A percentile compares a stretch with the other conserved stretches of the same genome.
Evolutionary conservation across 345 rosid genomes (phyloP).

Genomic region (Durio zibethinus): DNA sequence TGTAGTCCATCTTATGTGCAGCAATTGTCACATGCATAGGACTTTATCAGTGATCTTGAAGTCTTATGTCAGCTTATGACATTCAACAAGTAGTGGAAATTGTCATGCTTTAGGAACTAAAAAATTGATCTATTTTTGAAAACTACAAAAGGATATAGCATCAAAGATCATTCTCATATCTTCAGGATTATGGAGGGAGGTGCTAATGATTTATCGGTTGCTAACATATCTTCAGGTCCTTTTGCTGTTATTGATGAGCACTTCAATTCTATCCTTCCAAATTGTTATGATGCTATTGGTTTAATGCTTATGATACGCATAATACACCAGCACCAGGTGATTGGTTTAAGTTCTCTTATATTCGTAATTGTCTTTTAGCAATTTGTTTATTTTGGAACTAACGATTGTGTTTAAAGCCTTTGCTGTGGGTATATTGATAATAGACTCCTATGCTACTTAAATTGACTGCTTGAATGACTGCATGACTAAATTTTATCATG

Average conservation of each 20-base stretch:
- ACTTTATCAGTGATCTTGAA: neutral
- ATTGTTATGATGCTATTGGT: conserved; percentile 95
- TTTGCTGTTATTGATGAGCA: conserved; percentile 94
- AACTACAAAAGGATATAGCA: neutral
- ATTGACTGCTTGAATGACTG: neutral
- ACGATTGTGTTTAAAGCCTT: neutral
- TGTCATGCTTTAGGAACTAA: neutral
- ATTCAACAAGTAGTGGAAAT: neutral
- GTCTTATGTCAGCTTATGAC: neutral
- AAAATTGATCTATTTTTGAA: neutral
- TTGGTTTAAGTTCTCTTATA: conserved; percentile 8
- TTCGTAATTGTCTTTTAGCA: neutral
- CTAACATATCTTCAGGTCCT: conserved; percentile 63
- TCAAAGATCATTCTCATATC: neutral
- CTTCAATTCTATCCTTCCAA: conserved; percentile 75
- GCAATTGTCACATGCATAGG: neutral
- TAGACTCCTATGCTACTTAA: neutral
- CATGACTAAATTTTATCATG: neutral
- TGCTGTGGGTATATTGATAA: neutral
- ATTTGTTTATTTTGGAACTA: neutral
- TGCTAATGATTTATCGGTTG: conserved; percentile 1
- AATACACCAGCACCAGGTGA: conserved; percentile 95
- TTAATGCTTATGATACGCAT: conserved; percentile 97
- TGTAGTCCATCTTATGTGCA: neutral
- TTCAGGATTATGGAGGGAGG: neutral